Conservation (phyloP, 192 early-diverging fungal species). For the Oehlia diaphana region DNA sequence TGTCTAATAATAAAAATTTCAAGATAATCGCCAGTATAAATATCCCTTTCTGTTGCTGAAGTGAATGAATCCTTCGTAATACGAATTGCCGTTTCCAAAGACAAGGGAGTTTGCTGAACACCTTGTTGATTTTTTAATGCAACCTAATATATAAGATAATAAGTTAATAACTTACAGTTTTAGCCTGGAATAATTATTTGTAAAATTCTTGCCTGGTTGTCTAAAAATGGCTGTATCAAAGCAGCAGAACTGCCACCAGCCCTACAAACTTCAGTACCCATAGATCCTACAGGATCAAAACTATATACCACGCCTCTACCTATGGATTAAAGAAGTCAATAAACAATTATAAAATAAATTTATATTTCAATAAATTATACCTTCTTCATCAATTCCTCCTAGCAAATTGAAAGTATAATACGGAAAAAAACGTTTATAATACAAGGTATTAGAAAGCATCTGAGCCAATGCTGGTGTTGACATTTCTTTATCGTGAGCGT, state of each 20-base stretch:
- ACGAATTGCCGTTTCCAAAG: conserved; percentile 65
- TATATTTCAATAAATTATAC: conserved; percentile 36
- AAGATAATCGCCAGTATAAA: conserved; percentile 95
- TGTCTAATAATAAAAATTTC: conserved; percentile 88
- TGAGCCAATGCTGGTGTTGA: conserved; percentile 84
- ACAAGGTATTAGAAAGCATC: conserved; percentile 91
- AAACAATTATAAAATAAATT: background rate
- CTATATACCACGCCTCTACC: conserved; percentile 87
- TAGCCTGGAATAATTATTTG: background rate
- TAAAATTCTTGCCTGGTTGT: conserved; percentile 72
- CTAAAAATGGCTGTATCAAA: conserved; percentile 96
- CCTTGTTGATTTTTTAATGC: conserved; percentile 68
- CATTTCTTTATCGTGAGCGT: conserved; percentile 91
- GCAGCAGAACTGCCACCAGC: conserved; percentile 84
- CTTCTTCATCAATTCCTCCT: conserved; percentile 87
- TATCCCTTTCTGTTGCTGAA: conserved; percentile 96
- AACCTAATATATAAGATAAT: conserved; percentile 48
- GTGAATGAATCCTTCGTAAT: conserved; percentile 96
- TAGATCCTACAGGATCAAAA: conserved; percentile 95
- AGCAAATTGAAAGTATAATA: conserved; percentile 91
- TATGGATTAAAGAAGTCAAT: conserved; percentile 28
- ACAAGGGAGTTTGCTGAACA: conserved; percentile 37
- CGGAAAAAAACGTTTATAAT: conserved; percentile 93
- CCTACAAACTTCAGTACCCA: conserved; percentile 70
- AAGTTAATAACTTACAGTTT: background rate